These are phyloP conservation scores for Scortechinia acanthostroma DNA, from an alignment of 2,329 filamentous ascomycete genomes.

Conservation along the genomic window DNA sequence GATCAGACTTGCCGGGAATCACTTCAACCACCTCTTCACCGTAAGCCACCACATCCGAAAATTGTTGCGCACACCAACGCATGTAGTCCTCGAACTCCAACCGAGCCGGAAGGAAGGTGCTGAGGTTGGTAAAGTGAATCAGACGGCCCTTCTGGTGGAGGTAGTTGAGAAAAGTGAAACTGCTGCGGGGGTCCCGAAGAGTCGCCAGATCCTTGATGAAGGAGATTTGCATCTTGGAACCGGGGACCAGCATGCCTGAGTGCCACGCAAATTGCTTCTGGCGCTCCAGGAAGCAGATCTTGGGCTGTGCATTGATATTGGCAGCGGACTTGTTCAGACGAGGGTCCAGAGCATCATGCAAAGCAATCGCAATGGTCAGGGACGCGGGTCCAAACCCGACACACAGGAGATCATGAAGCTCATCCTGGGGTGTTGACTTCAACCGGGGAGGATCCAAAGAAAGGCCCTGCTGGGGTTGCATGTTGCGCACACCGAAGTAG, in stretches of 20 bases:
- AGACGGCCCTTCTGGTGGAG: slow-evolving; percentile 75
- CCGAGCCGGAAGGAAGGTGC: slow-evolving; percentile 79
- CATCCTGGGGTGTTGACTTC: slow-evolving; percentile 43
- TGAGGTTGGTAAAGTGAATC: slow-evolving; percentile 82
- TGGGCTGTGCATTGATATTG: slow-evolving; percentile 39
- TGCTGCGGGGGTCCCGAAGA: slow-evolving; percentile 75
- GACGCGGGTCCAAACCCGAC: slow-evolving; percentile 90
- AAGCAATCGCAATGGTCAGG: slow-evolving; percentile 78
- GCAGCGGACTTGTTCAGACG: slow-evolving; percentile 32
- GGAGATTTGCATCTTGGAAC: slow-evolving; percentile 94
- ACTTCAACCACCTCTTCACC: slow-evolving; percentile 71
- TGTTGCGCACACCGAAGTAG: no score
- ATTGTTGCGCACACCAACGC: slow-evolving; percentile 80
- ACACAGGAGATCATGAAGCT: slow-evolving; percentile 78
- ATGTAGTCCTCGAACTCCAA: slow-evolving; percentile 94
- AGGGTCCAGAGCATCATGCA: slow-evolving; percentile 69
- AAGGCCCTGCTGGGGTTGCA: no score
- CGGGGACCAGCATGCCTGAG: slow-evolving; percentile 86
- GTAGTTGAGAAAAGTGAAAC: slow-evolving; percentile 95
- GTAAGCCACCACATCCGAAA: slow-evolving; percentile 69
- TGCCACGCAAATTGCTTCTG: slow-evolving; percentile 85
- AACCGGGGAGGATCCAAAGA: slow-evolving; percentile 35
- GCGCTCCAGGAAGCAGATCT: slow-evolving; percentile 81
- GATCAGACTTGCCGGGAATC: slow-evolving; percentile 42
- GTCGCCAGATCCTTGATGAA: slow-evolving; percentile 95